Percentiles rank a stretch among this genome's conserved stretches.
These are phyloP conservation scores for Penstemon newberryi DNA, from an alignment of 257 asterid species.

Conservation along the genomic window DNA sequence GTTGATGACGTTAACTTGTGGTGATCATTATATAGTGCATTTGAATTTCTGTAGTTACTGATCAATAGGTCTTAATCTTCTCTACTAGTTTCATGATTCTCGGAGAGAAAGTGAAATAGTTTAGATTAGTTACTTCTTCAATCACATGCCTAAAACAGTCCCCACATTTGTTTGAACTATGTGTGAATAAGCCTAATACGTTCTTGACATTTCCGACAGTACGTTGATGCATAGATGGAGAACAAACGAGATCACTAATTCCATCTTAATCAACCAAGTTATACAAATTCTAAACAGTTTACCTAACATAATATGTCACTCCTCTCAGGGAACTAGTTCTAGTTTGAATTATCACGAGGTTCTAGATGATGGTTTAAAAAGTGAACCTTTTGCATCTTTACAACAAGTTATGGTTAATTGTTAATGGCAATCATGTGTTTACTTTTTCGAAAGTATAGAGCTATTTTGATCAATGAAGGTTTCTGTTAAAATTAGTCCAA, in stretches of 20 bases:
- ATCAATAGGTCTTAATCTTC: not conserved
- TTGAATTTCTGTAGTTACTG: not conserved
- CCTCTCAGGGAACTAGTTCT: no score
- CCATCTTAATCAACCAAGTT: not conserved
- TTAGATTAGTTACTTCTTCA: not conserved
- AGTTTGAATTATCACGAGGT: no score
- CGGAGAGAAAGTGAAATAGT: not conserved
- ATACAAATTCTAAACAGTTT: not conserved
- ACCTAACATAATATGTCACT: no score
- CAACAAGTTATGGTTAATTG: no score
- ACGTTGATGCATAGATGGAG: not conserved
- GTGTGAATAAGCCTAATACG: slow-evolving; percentile 5
- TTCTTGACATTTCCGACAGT: not conserved
- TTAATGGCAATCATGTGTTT: no score
- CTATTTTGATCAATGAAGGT: no score
- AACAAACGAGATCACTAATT: not conserved
- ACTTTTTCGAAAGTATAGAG: no score
- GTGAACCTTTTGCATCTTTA: no score
- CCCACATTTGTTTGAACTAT: not conserved
- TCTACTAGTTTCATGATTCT: slow-evolving; percentile 6
- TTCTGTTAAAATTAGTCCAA: no score
- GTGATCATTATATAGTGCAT: slow-evolving; percentile 16
- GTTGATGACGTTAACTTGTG: slow-evolving; percentile 13
- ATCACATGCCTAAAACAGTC: not conserved
- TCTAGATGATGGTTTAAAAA: no score